Base-by-base conservation (phyloP, 495 filamentous ascomycete species). In the Penicillium malachiteum region DNA sequence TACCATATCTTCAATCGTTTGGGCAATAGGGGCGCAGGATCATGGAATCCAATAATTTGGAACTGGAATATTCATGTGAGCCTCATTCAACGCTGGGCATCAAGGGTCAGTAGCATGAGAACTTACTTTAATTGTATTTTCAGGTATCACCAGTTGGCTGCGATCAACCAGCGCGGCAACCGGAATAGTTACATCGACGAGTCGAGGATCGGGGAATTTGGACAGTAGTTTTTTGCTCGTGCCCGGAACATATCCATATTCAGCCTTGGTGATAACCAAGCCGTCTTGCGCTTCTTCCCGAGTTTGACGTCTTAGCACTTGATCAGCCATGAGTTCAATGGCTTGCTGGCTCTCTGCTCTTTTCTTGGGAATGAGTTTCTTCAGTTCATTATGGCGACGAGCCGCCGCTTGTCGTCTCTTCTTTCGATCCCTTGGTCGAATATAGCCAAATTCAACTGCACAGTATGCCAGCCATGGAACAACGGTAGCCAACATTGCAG, bases 1-100 rank as follows among this genome's bases (percentile, higher is more conserved):
- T 84, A 85, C 73, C 75, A 77, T 30, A 85, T 72, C 59, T 70
- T 76, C 60, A 85, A 58, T 35, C 68, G 72, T 67, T 84, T 84
- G 21, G 67, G 70, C 38, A 71, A 62, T 26, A 78, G 65, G 10
- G 83, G 82, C 10, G 78, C 79, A 8, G 81, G 82, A 50, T 85
- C 82, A 62, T 84, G 71, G 63, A 84, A 84, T 3, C 82, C 82
- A 6, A 81, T 59, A 13, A 84, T 69, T 59, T 80, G 68, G 52
- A 76, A 77, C 80, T 78, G 65, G 14, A 48, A 38, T 21, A 62
- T 39, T 11, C 16, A 31, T 42, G 47, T 70, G 46, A 70, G 55
- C 34, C 5, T 37, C 38, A 52, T 49, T 31, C 13, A 32, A 18
- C 5, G 34, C 35, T 26, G 21, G 21, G 4, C 21, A 26, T 26